Evolutionary conservation across 2,329 filamentous ascomycete genomes (phyloP), one percentile per base, ranked within the genome.

Genomic region (Cordyceps farinosa): DNA sequence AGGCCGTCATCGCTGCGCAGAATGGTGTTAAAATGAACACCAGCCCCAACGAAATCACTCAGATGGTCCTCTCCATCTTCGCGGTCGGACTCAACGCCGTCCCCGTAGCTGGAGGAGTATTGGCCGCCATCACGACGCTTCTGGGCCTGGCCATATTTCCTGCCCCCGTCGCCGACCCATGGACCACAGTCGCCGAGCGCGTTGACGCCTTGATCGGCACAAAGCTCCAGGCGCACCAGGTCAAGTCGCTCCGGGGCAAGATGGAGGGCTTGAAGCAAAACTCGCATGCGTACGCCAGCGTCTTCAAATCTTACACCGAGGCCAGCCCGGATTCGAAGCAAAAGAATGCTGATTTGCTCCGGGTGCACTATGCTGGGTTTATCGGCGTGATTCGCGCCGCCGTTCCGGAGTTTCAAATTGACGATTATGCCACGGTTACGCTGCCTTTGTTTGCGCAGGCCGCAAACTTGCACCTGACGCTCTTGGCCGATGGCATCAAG

Each of bases 401-500:
- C 3, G 22, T 62, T 6, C 59, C 50, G 3, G 38, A 55, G 4
- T 62, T 62, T 8, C 50, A 54, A 22, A n/a, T 47, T 15, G 50
- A 54, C 2, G 27, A 54, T 5, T 48, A 47, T n/a, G 50, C 50
- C 3, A 10, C 27, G 9, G 9, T 30, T 8, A 3, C 59, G 9
- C 51, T 62, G 2, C 50, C 50, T 3, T n/a, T 38, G 10, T 62
- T 62, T n/a, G 30, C 59, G 8, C 38, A 22, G 15, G 50, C 40
- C 13, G 59, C 51, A 13, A 55, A 54, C 34, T 7, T 55, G 9
- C 40, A 62, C n/a, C 17, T 62, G 4, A 2, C n/a, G 40, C 48
- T 62, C 3, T 22, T 62, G 3, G 17, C 44, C 2, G 59, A 55
- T 34, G 59, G 51, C 13, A 48, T 62, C 59, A 47, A 40, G n/a